Evolutionary conservation across 306 rosid species (phyloP).

Genomic region (cucumber (Cucumis sativus)): Cucumber_9930_V3 NC_026661.2:18488501-18489000

Average conservation of each 20-base stretch:
- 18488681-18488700: slow-evolving; percentile 80
- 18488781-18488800: slow-evolving; percentile 23
- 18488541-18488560: slow-evolving; percentile 43
- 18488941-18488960: background rate
- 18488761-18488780: slow-evolving; percentile 36
- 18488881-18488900: background rate
- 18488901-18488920: background rate
- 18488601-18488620: background rate
- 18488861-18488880: background rate
- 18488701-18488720: slow-evolving; percentile 85
- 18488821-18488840: background rate
- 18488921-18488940: background rate
- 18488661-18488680: slow-evolving; percentile 25
- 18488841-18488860: background rate
- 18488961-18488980: background rate
- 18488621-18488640: background rate
- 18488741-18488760: slow-evolving; percentile 48
- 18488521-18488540: slow-evolving; percentile 72
- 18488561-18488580: slow-evolving; percentile 58
- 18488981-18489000: background rate
- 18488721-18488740: slow-evolving; percentile 56
- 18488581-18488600: slow-evolving; percentile 28
- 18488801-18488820: background rate
- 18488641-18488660: background rate
- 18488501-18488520: slow-evolving; percentile 40